Base-by-base conservation (phyloP, 192 early-diverging fungal genomes). In the Phlyctochytrium planicorne region DNA sequence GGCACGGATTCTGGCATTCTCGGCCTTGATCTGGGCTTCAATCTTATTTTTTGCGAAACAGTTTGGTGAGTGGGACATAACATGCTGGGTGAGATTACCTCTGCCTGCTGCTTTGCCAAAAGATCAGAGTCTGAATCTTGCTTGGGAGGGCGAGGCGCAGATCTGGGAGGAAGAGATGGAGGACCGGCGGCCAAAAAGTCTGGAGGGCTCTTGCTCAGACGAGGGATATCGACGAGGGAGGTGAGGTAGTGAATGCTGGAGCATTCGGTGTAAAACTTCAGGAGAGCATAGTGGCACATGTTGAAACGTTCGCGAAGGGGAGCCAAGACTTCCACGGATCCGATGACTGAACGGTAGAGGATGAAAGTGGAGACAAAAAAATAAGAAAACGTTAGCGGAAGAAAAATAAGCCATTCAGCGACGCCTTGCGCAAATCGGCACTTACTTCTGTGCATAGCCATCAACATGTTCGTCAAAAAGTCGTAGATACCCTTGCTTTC, bases 401-500 rank as follows among this genome's bases (percentile, higher is more conserved):
- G 23, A 25, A 29, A 23, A 17, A 31, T 35, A 68, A 70, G 17
- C 16, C 63, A 62, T 62, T 16, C 23, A 57, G 20, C 3, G 52
- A 53, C 10, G 17, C n/a, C 10, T 23, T 65, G 20, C 10, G 12
- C 10, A 65, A 57, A 27, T 3, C 23, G 2, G 12, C 20, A 69
- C 79, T 37, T 83, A 91, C 91, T 86, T 71, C 84, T 76, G 75
- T 98, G 92, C 94, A 98, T 97, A 29, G 97, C 93, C 12, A 89
- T 88, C 72, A 98, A 79, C 97, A 98, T 98, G 74, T 84, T 91
- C 25, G 93, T 92, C 32, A 93, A 82, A 75, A 98, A 98, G 73
- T 92, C 91, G 79, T 98, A 98, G 62, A 98, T 96, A 16, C 89
- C 93, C 67, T 96, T 88, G 65, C 86, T 90, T 71, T 98, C 97